Evolutionary conservation across 2,329 filamentous ascomycete species (phyloP).

Genomic region (Dryadomyces sulphureus): DNA sequence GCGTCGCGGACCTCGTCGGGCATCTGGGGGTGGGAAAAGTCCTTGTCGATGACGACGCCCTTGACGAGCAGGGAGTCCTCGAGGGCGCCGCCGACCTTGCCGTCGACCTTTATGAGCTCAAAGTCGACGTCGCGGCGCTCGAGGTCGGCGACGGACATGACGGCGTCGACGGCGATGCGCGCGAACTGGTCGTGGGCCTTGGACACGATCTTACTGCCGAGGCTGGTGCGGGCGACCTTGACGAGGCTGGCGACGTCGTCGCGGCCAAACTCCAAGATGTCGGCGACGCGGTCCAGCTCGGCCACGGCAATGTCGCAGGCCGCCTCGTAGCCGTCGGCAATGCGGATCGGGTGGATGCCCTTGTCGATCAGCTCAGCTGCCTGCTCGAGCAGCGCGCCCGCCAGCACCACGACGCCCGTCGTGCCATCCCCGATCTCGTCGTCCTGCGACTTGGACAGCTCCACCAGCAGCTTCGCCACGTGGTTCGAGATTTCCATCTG

Average conservation of each 20-base stretch:
- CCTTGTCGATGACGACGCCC: constrained; percentile 97
- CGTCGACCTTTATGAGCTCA: constrained; percentile 97
- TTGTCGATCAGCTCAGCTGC: constrained; percentile 98
- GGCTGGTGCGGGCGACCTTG: constrained; percentile 87
- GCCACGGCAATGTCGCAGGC: constrained; percentile 93
- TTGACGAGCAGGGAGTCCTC: constrained; percentile 93
- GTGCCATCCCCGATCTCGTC: constrained; percentile 98
- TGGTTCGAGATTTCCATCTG: constrained; percentile 99
- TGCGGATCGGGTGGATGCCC: constrained; percentile 96
- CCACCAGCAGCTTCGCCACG: constrained; percentile 90
- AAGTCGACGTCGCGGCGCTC: constrained; percentile 97
- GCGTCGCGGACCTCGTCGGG: constrained; percentile 87
- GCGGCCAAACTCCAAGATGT: constrained; percentile 72
- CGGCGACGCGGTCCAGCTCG: constrained; percentile 85
- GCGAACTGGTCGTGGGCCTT: constrained; percentile 98
- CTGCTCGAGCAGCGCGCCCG: constrained; percentile 88
- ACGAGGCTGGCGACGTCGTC: constrained; percentile 73
- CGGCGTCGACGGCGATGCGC: constrained; percentile 91
- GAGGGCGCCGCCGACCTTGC: constrained; percentile 86
- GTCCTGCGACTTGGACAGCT: constrained; percentile 95
- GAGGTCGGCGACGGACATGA: constrained; percentile 88
- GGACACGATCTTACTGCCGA: constrained; percentile 98
- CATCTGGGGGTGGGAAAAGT: constrained; percentile 99
- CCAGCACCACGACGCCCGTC: constrained; percentile 91
- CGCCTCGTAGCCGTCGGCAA: constrained; percentile 95